Conservation (phyloP, 1,139 yeast genomes). For the Nadsonia starkeyi-henricii region DNA sequence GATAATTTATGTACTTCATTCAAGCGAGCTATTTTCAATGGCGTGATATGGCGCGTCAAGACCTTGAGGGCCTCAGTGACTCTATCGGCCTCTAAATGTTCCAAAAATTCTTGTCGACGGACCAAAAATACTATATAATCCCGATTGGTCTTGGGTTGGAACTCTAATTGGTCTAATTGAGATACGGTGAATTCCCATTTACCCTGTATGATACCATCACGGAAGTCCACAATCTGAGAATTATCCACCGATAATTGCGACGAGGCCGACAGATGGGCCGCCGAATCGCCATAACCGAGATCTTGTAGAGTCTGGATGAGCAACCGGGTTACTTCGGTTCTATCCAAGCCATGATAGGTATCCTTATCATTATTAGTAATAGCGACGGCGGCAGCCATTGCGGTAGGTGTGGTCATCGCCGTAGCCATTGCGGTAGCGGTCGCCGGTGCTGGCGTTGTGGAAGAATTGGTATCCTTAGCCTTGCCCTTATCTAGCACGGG, state of each 20-base stretch:
- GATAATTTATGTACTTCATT: slow-evolving; percentile 18
- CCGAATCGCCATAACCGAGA: slow-evolving; percentile 32
- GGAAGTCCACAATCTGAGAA: slow-evolving; percentile 27
- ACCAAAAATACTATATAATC: slow-evolving; percentile 15
- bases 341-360: slow-evolving; percentile 20
- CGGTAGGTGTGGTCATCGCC: too few relatives aligned
- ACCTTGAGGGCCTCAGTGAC: neutral
- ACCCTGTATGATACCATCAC: slow-evolving; percentile 29
- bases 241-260: slow-evolving; percentile 28
- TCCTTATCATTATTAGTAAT: neutral
- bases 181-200: slow-evolving; percentile 30
- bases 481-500: too few relatives aligned
- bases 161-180: slow-evolving; percentile 21
- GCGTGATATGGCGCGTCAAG: slow-evolving; percentile 21
- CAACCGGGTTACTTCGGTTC: slow-evolving; percentile 33
- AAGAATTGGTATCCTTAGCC: too few relatives aligned
- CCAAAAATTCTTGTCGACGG: slow-evolving; percentile 19
- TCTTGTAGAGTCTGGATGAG: slow-evolving; percentile 37
- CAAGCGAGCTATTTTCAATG: slow-evolving; percentile 24
- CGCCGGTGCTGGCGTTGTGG: too few relatives aligned
- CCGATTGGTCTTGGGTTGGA: slow-evolving; percentile 15
- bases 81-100: slow-evolving; percentile 7
- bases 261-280: slow-evolving; percentile 27
- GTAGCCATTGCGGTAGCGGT: too few relatives aligned
- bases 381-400: neutral